These are phyloP conservation scores for Ophiostoma sp. DNA, from an alignment of 2,329 filamentous ascomycete species.

Conservation along the genomic window DNA sequence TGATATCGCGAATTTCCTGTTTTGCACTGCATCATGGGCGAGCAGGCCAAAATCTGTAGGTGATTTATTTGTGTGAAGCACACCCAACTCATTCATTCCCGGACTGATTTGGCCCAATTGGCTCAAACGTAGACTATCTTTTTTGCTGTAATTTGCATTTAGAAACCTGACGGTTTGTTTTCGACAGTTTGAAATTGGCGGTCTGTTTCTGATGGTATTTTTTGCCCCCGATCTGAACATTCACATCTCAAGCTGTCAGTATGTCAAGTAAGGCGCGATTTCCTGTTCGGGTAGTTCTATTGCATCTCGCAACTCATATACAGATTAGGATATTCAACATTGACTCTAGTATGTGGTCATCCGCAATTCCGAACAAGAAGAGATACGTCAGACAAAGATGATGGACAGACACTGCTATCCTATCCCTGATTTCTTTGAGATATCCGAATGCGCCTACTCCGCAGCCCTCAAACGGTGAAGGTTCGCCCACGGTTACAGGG, in stretches of 20 bases:
- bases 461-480: not conserved
- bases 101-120: not conserved
- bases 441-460: not conserved
- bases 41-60: not conserved
- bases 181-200: not conserved
- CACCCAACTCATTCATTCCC: not conserved
- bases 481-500: not conserved
- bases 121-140: not conserved
- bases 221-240: not conserved
- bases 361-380: not conserved
- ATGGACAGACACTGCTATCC: not conserved
- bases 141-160: not conserved
- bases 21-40: not conserved
- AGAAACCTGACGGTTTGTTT: not conserved
- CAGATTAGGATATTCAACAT: not conserved
- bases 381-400: not conserved
- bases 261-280: not conserved
- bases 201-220: not conserved
- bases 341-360: not conserved
- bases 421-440: not conserved
- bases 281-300: not conserved
- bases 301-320: not conserved
- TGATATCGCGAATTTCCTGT: not conserved
- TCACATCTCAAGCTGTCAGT: not conserved
- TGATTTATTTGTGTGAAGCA: not conserved